Evolutionary conservation across 2,329 filamentous ascomycete genomes (phyloP), one percentile per base, ranked within the genome.

Genomic region (Stagonosporopsis chrysanthemi): DNA sequence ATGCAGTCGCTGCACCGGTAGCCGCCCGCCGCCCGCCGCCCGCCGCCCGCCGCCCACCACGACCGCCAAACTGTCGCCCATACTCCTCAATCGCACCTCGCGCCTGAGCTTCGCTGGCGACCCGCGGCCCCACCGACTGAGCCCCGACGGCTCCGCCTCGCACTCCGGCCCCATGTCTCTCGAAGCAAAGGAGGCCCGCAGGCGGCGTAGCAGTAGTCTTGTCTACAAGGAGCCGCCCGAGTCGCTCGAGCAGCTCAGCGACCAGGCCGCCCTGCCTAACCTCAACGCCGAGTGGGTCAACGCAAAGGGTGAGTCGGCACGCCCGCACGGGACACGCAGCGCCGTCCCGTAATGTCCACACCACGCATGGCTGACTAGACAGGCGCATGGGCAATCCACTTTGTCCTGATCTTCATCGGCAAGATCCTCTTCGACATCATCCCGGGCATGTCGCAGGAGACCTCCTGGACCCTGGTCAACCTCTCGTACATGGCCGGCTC

Each of bases 261-360:
- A 99, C 79, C 95, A 98, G 83, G 91, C 92, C 55, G 91, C 91
- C 35, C 83, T 97, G 69, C 95, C 95, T 49, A 99, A 99, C 74
- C 81, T 97, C 74, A 99, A 99, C 79, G 92, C 95, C 68, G 91
- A 97, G 81, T 99, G 95, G 95, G 96, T 97, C 67, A 98, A 98
- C 79, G 91, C 93, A 72, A 99, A 99, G 87, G 95, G 95, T 98
- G 81, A 80, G 86, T 77, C 26, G 9, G 14, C 14, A 4, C 28
- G 35, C 24, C 17, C 4, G 6, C 2, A 43, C 28, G 17, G 29
- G 14, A 31, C 42, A 41, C 19, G 23, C 26, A 29, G 11, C 11
- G 43, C 28, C n/a, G 5, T 35, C 29, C 28, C 28, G n/a, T n/a
- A n/a, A n/a, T n/a, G n/a, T 14, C 6, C 29, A 11, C 33, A 2